Evolutionary conservation across 306 rosid species (phyloP).

Genomic region (Pyrus communis): DNA sequence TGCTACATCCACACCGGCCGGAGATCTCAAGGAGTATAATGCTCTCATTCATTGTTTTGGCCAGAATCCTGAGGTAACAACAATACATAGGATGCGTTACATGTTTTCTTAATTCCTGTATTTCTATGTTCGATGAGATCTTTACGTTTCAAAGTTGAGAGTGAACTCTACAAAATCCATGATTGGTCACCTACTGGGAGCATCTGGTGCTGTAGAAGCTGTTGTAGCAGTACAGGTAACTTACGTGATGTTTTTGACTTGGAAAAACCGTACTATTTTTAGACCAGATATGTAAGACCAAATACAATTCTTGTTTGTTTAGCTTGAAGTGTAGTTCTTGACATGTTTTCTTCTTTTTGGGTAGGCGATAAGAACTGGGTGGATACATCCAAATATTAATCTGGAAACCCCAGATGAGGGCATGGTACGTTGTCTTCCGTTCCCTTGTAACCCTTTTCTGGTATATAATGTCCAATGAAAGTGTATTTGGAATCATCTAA

Average conservation of each 20-base stretch:
- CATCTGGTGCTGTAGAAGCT: constrained; percentile 96
- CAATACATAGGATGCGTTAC: background rate
- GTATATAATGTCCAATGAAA: background rate
- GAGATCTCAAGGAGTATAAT: constrained; percentile 84
- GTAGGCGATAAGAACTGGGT: constrained; percentile 89
- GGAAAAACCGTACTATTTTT: background rate
- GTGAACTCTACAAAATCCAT: constrained; percentile 91
- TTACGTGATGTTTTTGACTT: constrained; percentile 4
- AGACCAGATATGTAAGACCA: background rate
- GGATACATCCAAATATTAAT: constrained; percentile 96
- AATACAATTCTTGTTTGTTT: background rate
- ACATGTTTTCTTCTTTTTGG: constrained; percentile 8
- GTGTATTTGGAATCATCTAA: constrained; percentile 18
- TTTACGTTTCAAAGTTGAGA: constrained; percentile 44
- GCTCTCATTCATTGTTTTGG: constrained; percentile 90
- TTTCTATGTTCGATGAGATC: constrained; percentile 15
- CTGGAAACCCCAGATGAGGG: constrained; percentile 80
- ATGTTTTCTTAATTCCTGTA: background rate
- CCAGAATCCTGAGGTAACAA: constrained; percentile 65
- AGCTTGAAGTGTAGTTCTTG: background rate
- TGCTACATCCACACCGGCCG: constrained; percentile 92
- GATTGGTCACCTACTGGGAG: constrained; percentile 98
- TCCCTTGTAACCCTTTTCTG: background rate
- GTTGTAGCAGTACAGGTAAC: constrained; percentile 84
- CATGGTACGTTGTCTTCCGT: constrained; percentile 52